These are phyloP conservation scores for Tolypocladium inflatum DNA, from an alignment of 2,329 filamentous ascomycete genomes.

Conservation along the genomic window DNA sequence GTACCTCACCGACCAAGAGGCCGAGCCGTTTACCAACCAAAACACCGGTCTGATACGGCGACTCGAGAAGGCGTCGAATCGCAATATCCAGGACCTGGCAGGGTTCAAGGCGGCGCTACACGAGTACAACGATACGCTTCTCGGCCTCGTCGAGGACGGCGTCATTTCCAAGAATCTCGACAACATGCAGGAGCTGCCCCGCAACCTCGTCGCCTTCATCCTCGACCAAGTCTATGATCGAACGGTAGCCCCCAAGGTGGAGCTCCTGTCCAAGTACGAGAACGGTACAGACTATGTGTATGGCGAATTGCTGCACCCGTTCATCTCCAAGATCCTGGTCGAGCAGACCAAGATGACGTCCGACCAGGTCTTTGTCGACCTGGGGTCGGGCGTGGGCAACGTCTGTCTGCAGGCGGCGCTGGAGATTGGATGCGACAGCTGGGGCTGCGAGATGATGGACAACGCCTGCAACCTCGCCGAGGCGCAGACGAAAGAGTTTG, in stretches of 20 bases:
- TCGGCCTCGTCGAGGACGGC: conserved; percentile 56
- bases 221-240: conserved; percentile 83
- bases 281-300: conserved; percentile 92
- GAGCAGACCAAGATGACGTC: conserved; percentile 69
- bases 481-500: conserved; percentile 73
- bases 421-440: conserved; percentile 87
- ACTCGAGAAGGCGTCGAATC: conserved; percentile 63
- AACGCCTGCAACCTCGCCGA: conserved; percentile 78
- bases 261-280: conserved; percentile 74
- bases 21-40: conserved; percentile 59
- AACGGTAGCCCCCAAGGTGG: conserved; percentile 82
- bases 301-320: conserved; percentile 79
- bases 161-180: conserved; percentile 65
- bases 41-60: conserved; percentile 66
- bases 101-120: conserved; percentile 66
- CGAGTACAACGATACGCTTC: conserved; percentile 68
- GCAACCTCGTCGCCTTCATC: conserved; percentile 69
- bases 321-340: conserved; percentile 73
- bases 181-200: conserved; percentile 56
- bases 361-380: conserved; percentile 80
- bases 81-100: conserved; percentile 50
- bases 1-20: conserved; percentile 66
- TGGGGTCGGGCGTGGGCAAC: conserved; percentile 93
- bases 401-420: conserved; percentile 90
- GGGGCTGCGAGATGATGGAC: conserved; percentile 94